Percentiles rank a stretch among this genome's conserved stretches.
Conservation (phyloP, 331 rosid species). For the Spiraea crenata region DNA sequence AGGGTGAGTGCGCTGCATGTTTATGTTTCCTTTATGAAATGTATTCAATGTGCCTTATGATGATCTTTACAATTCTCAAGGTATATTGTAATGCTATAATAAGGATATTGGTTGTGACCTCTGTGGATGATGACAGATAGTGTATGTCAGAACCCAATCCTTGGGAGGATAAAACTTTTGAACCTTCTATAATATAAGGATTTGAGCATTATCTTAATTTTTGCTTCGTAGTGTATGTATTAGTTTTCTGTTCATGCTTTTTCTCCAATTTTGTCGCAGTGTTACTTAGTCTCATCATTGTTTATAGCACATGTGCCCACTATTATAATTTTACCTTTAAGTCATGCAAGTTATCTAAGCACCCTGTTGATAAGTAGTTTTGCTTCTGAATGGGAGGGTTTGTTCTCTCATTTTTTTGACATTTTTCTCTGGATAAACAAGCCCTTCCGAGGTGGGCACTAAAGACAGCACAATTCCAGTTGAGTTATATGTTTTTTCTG, state of each 20-base stretch:
- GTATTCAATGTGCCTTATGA: neutral
- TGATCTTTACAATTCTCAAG: neutral
- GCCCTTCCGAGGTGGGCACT: neutral
- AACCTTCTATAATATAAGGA: neutral
- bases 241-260: neutral
- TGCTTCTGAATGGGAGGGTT: neutral
- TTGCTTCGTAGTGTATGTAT: neutral
- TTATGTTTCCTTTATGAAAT: neutral
- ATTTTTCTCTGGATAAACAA: conserved; percentile 1
- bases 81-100: neutral
- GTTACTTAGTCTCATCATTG: neutral
- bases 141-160: conserved; percentile 1
- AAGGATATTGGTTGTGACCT: neutral
- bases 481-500: neutral
- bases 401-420: neutral
- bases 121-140: neutral
- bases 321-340: neutral
- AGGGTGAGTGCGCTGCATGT: conserved; percentile 51
- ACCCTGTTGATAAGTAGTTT: neutral
- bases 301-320: neutral
- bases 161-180: neutral
- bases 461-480: neutral
- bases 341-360: neutral
- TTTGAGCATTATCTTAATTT: neutral
- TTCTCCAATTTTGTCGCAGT: neutral